Percentiles rank a stretch among this genome's conserved stretches.
phyloP scores from a whole-genome alignment of 129 eudicot genomes.

The Lactuca sativa region DNA sequence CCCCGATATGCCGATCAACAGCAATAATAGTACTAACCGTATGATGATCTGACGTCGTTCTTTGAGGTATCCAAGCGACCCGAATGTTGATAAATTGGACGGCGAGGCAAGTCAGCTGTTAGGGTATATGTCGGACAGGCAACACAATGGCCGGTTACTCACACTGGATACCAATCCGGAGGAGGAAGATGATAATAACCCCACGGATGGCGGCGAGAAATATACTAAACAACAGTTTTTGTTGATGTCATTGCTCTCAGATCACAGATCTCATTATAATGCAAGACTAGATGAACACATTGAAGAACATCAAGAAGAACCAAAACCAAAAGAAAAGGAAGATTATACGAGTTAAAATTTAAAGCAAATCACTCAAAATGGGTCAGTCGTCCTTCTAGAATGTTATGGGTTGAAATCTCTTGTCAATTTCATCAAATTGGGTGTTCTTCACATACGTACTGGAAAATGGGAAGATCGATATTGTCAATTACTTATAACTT shows the following conservation, averaged over 20 bases:
- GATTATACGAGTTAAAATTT: no score
- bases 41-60: conserved; percentile 24
- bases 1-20: conserved; percentile 46
- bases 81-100: background rate
- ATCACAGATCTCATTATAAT: background rate
- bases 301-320: no score
- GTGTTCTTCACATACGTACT: no score
- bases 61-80: background rate
- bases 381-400: no score
- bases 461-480: no score
- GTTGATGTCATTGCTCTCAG: conserved; percentile 70
- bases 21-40: background rate
- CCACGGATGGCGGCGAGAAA: conserved; percentile 4
- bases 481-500: no score
- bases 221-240: conserved; percentile 48
- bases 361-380: no score
- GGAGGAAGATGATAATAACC: conserved; percentile 7
- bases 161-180: conserved; percentile 28
- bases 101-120: conserved; percentile 20
- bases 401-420: no score
- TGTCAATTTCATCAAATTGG: no score
- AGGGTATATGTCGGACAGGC: conserved; percentile 19
- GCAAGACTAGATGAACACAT: no score
- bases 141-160: conserved; percentile 22
- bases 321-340: no score